Evolutionary conservation across 176 grass and related monocot genomes (phyloP), one percentile per base, ranked within the genome.

Genomic region (Aegilops tauschii): DNA sequence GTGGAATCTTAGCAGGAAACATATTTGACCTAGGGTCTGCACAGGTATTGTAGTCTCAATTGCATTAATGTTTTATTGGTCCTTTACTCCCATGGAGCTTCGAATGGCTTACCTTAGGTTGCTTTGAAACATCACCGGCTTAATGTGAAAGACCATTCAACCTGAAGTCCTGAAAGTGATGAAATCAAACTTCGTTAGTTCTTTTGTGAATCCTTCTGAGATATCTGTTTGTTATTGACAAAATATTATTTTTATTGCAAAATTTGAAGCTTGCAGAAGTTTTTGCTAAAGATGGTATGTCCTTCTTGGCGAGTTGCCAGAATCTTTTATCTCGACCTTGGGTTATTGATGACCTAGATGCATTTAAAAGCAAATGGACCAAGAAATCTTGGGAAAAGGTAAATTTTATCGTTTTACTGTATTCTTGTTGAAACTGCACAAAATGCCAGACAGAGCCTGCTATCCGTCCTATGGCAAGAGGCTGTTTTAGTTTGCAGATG

Each of bases 11-110:
- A 83, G 97, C 97, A 50, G 97, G 97, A 77, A 98, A 98, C 68
- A 98, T 98, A 76, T 98, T 98, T 86, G 97, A 98, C 89, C 87
- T 98, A 16, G 97, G 97, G 81, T 98, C 97, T 87, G 97, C 97
- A 65, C 88, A 94, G 93, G 97, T 98, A 86, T 80, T 80, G 21
- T 79, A 56, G 68, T 61, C 9, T 68, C 72, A 74, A 58, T 47
- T 9, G 35, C n/a, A 65, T 84, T 42, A 78, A 37, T 84, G 29
- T 75, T 68, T 80, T 72, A 8, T 54, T 34, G 8, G 9, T 59
- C 18, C 82, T 72, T 40, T 76, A 68, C 72, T 83, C 23, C 23
- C 65, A 56, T 83, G 20, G 45, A 79, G 36, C 71, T 84, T 72
- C 18, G 11, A 29, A 62, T 7, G 9, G 34, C 29, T 83, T 88